Percentiles rank a stretch among this genome's conserved stretches.
phyloP scores from a whole-genome alignment of 148 eudicot species.

The Rhododendron mucronatum region DNA sequence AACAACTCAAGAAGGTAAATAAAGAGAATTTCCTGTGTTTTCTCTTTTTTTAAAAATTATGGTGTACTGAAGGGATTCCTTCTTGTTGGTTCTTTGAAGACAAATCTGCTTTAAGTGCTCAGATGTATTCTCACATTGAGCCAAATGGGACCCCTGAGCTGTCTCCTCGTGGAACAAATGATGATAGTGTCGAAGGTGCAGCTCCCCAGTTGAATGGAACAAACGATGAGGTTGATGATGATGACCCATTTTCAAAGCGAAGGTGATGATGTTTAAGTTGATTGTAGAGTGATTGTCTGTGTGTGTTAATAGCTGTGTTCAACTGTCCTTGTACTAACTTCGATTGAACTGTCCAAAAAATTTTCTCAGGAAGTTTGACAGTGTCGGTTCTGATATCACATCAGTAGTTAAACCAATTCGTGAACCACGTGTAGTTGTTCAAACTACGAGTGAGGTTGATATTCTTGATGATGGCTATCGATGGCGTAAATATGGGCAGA shows the following conservation, averaged over 20 bases:
- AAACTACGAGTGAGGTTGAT: conserved; percentile 90
- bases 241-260: conserved; percentile 72
- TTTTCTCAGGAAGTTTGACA: conserved; percentile 68
- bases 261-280: conserved; percentile 25
- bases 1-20: conserved; percentile 66
- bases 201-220: conserved; percentile 39
- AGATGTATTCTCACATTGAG: conserved; percentile 40
- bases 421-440: conserved; percentile 94
- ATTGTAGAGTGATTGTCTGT: conserved; percentile 45
- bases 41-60: conserved; percentile 7
- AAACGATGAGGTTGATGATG: conserved; percentile 67
- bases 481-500: conserved; percentile 97
- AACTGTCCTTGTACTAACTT: neutral
- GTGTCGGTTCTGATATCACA: conserved; percentile 63
- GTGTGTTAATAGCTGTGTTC: neutral
- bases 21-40: conserved; percentile 7
- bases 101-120: conserved; percentile 37
- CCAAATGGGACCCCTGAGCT: conserved; percentile 45
- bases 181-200: conserved; percentile 45
- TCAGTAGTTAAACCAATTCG: conserved; percentile 88
- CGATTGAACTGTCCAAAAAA: conserved; percentile 7
- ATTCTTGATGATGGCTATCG: conserved; percentile 94
- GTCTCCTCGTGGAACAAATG: conserved; percentile 58
- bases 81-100: conserved; percentile 28
- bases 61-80: conserved; percentile 11